phyloP scores from a whole-genome alignment of 2,329 filamentous ascomycete genomes.

The Aspergillus intermedius region DNA sequence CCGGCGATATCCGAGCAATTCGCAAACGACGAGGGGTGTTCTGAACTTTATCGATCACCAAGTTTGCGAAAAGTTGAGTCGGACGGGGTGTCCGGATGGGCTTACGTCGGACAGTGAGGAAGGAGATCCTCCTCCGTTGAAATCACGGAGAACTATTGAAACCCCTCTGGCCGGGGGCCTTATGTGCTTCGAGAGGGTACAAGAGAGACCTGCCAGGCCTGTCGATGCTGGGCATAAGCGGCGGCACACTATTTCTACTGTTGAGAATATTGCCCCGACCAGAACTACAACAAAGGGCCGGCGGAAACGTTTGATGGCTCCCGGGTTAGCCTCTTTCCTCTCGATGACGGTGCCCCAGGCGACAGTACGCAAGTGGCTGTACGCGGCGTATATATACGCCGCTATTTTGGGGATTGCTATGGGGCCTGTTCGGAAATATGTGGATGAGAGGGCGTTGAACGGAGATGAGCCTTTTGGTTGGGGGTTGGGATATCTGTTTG shows the following conservation, averaged over 20 bases:
- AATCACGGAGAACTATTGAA: slow-evolving; percentile 29
- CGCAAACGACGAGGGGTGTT: slow-evolving; percentile 32
- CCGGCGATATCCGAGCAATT: slow-evolving; percentile 45
- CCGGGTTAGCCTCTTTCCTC: slow-evolving; percentile 65
- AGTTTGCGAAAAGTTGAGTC: slow-evolving; percentile 45
- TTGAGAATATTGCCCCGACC: slow-evolving; percentile 26
- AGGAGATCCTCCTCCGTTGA: slow-evolving; percentile 18
- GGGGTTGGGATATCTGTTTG: slow-evolving; percentile 84
- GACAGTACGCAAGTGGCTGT: slow-evolving; percentile 69
- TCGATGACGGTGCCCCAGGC: slow-evolving; percentile 76
- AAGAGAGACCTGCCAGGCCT: slow-evolving; percentile 7
- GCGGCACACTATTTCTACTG: slow-evolving; percentile 50
- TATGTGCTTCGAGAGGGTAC: slow-evolving; percentile 17
- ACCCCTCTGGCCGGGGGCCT: slow-evolving; percentile 9
- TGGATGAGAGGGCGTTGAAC: slow-evolving; percentile 60
- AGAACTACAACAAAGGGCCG: slow-evolving; percentile 56
- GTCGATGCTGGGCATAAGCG: slow-evolving; percentile 17
- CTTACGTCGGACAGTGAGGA: slow-evolving; percentile 34
- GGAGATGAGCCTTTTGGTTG: slow-evolving; percentile 81
- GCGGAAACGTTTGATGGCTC: slow-evolving; percentile 58
- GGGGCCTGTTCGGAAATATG: slow-evolving; percentile 62
- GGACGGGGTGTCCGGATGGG: slow-evolving; percentile 30
- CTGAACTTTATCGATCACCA: slow-evolving; percentile 39
- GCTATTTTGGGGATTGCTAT: slow-evolving; percentile 62
- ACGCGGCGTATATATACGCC: slow-evolving; percentile 71